These are phyloP conservation scores for Lactarius indigo DNA, from an alignment of 768 basidiomycete genomes.

Conservation along the genomic window DNA sequence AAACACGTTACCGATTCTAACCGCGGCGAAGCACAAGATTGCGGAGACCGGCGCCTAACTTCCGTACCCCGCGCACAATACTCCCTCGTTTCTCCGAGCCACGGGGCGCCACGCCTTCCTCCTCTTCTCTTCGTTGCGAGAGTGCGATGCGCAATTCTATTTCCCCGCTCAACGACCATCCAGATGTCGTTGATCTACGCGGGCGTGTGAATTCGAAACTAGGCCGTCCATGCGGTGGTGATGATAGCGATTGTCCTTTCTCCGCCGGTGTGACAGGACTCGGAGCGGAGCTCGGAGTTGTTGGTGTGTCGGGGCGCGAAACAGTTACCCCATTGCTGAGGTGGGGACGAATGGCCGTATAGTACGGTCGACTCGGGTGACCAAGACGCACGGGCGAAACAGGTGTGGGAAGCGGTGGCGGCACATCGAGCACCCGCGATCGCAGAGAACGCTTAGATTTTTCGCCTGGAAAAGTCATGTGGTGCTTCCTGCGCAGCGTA, in stretches of 20 bases:
- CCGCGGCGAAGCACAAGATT: constrained; percentile 14
- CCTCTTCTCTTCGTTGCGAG: constrained; percentile 21
- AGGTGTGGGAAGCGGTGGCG: neutral
- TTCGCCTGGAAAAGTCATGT: constrained; percentile 19
- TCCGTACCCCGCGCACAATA: constrained; percentile 15
- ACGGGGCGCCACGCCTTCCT: neutral
- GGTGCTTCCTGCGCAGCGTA: constrained; percentile 21
- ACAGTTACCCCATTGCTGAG: neutral
- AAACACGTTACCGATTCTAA: neutral
- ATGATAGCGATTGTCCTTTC: neutral
- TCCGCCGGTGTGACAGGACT: neutral
- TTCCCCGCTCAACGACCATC: constrained; percentile 25
- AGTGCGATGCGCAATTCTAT: constrained; percentile 24
- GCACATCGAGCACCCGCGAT: constrained; percentile 2
- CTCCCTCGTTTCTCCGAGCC: constrained; percentile 15
- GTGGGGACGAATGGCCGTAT: constrained; percentile 25
- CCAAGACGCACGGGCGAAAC: constrained; percentile 15
- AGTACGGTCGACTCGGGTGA: constrained; percentile 26
- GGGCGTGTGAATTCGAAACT: constrained; percentile 21
- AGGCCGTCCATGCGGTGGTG: constrained; percentile 14
- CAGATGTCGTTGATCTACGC: constrained; percentile 19
- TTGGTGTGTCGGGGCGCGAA: constrained; percentile 7
- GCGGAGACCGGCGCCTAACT: constrained; percentile 14
- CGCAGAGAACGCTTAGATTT: constrained; percentile 23
- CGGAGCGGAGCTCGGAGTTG: constrained; percentile 1